Evolutionary conservation across 2,329 filamentous ascomycete species (phyloP), one percentile per base, ranked within the genome.

Genomic region (Bertia moriformis): DNA sequence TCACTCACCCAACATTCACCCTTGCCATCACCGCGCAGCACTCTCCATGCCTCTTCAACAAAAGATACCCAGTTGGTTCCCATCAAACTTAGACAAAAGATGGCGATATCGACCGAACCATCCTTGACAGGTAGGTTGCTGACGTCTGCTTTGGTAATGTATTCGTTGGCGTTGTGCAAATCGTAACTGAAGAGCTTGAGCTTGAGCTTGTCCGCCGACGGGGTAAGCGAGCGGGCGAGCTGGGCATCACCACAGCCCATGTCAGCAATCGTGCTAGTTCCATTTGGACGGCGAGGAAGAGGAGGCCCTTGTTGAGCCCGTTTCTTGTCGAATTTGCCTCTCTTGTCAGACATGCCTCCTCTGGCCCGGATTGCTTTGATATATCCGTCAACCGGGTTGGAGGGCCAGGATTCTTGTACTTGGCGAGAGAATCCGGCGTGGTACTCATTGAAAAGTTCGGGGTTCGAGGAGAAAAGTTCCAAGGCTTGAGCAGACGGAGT

Each of bases 31-130:
- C 32, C 15, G 32, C 32, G 81, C 44, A 98, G 71, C 39, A 96
- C 70, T 40, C 91, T 79, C 65, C 86, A 93, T 13, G 89, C 89
- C 63, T 98, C 91, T 61, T 96, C 91, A 51, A 98, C 73, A 56
- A 98, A 96, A 49, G 86, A 79, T 39, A 93, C 73, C 89, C 91
- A 98, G 63, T 98, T 98, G 40, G 91, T 98, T 53, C 91, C 91
- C 91, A 98, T 98, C 42, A 98, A 73, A 38, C 89, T 91, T 20
- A 98, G 71, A 58, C 91, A 98, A 66, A 96, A 96, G 48, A 98
- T 79, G 38, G 84, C 84, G 4, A 98, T 70, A 57, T 98, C 87
- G 44, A 87, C 78, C 44, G 72, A 77, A 35, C 76, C 79, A 48
- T 88, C 78, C 4, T 66, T 65, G 0, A 94, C 63, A 0, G 89